These are phyloP conservation scores for Cenococcum geophilum DNA, from an alignment of 495 filamentous ascomycete species.

Conservation along the genomic window DNA sequence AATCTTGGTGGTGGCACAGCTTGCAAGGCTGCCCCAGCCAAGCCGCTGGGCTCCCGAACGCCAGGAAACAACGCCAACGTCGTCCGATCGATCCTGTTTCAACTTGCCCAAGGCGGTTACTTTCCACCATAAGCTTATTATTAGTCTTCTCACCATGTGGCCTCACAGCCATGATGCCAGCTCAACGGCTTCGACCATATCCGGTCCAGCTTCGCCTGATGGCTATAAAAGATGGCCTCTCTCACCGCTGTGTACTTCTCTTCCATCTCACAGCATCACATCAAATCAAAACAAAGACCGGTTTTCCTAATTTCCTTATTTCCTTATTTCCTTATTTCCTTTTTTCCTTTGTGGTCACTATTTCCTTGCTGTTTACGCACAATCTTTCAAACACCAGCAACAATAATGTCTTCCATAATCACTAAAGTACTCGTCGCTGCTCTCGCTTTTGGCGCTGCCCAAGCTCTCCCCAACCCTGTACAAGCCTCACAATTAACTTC, in stretches of 20 bases:
- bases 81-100: not conserved
- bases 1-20: not conserved
- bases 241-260: not conserved
- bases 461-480: conserved; percentile 8
- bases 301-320: conserved; percentile 1
- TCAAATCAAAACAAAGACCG: not conserved
- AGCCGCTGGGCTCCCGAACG: not conserved
- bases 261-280: not conserved
- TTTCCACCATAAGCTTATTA: conserved; percentile 19
- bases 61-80: conserved; percentile 4
- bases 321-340: conserved; percentile 17
- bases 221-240: not conserved
- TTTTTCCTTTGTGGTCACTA: conserved; percentile 12
- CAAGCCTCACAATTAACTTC: not conserved
- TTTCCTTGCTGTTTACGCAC: conserved; percentile 23
- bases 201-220: not conserved
- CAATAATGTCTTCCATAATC: conserved; percentile 23
- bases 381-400: conserved; percentile 10
- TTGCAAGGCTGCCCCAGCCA: not conserved
- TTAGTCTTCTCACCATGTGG: not conserved
- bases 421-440: conserved; percentile 21
- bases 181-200: not conserved
- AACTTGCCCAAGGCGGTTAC: not conserved
- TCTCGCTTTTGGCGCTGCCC: conserved; percentile 21
- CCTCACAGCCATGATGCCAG: too few relatives aligned